Evolutionary conservation across 2,329 filamentous ascomycete species (phyloP), one percentile per base, ranked within the genome.

Genomic region (Alternaria brassicae): DNA sequence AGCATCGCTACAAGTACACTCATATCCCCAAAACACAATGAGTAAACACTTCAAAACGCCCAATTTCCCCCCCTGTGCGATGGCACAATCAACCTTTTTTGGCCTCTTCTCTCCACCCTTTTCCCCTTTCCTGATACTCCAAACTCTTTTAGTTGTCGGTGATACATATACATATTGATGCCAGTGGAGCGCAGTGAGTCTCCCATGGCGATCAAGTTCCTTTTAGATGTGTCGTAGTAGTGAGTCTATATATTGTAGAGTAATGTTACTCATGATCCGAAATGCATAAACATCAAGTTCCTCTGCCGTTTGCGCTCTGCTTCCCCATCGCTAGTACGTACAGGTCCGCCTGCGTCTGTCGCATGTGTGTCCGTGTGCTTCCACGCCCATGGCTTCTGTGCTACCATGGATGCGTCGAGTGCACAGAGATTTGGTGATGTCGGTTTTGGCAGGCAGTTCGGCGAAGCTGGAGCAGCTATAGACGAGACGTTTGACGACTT

Each of bases 251-350:
- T 37, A 7, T 3, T 5, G 6, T 13, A 15, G 12, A n/a, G 8
- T 23, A 45, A n/a, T n/a, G 13, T 5, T 8, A 30, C 47, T 39
- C 39, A 56, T 25, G 23, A 32, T 19, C 60, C 62, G 21, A 69
- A 69, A 3, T 47, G 53, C 57, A 62, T 42, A 39, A 69, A 70
- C 59, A 70, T 66, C 17, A 70, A 34, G 3, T 53, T 61, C 40
- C 56, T 62, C 56, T 69, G 69, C 25, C 69, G 63, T 32, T 60
- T 54, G 36, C 49, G 56, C 44, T 72, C 65, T 44, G 62, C 32
- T n/a, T 63, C 32, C 0, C 34, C 48, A 30, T 50, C 21, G 2
- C 0, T 50, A 0, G 48, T 2, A 3, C 10, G 48, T 3, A 6
- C 47, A 8, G 30, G 23, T 17, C n/a, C 1, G 9, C 21, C 2